Conservation (phyloP, 441 rosid genomes). For the Erysimum cheiri region DNA sequence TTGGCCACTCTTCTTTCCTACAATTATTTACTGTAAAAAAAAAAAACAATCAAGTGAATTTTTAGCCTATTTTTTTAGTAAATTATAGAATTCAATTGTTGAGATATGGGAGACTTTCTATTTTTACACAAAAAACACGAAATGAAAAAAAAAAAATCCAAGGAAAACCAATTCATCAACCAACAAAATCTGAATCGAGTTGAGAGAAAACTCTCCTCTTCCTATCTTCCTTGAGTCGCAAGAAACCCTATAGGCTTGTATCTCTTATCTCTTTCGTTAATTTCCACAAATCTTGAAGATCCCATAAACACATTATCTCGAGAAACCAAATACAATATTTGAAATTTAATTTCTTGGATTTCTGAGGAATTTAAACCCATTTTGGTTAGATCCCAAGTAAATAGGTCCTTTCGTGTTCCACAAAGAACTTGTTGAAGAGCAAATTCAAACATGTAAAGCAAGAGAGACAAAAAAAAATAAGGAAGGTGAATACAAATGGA, state of each 20-base stretch:
- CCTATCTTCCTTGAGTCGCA: conserved; percentile 15
- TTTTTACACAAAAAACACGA: conserved; percentile 33
- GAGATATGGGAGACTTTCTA: conserved; percentile 36
- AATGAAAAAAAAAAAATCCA: conserved; percentile 4
- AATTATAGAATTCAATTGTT: conserved; percentile 36
- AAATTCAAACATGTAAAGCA: conserved; percentile 34
- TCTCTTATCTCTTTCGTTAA: background rate
- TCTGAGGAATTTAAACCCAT: background rate
- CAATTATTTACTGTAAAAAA: conserved; percentile 30
- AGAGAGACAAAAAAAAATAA: background rate
- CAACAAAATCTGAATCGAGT: conserved; percentile 25
- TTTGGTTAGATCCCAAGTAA: background rate
- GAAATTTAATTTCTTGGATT: background rate
- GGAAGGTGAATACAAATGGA: conserved; percentile 39
- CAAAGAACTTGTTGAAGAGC: conserved; percentile 14
- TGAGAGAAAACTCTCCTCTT: conserved; percentile 24
- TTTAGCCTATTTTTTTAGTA: conserved; percentile 41
- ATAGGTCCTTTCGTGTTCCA: conserved; percentile 24
- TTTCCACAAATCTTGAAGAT: background rate
- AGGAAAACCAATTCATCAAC: conserved; percentile 17
- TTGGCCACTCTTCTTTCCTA: conserved; percentile 26
- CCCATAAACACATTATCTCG: background rate
- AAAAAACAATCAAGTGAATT: conserved; percentile 32
- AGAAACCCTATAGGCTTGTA: conserved; percentile 24
- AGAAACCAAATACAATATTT: background rate